Evolutionary conservation across 495 filamentous ascomycete genomes (phyloP).

Genomic region (Alectoria sarmentosa): DNA sequence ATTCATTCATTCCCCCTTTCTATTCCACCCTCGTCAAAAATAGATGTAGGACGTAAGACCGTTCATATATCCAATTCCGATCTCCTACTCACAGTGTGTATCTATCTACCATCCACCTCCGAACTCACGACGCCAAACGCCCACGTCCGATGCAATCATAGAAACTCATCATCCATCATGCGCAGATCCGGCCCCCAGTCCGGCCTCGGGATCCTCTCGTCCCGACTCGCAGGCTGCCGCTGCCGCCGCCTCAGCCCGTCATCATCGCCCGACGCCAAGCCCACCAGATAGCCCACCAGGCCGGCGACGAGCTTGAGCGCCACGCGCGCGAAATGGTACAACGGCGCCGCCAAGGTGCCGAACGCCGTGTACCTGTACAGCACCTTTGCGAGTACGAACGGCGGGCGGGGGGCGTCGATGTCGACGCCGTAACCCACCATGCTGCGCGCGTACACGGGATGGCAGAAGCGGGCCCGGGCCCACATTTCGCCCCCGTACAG

Average conservation of each 20-base stretch:
- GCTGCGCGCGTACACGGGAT: conserved; percentile 41
- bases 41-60: background rate
- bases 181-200: conserved; percentile 23
- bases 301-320: background rate
- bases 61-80: background rate
- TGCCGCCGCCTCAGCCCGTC: background rate
- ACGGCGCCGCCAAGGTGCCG: background rate
- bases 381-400: conserved; percentile 43
- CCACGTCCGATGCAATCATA: conserved; percentile 10
- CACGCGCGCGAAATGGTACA: background rate
- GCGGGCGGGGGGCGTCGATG: conserved; percentile 41
- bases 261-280: conserved; percentile 18
- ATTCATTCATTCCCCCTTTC: too few relatives aligned
- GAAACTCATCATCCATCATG: conserved; percentile 28
- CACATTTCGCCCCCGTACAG: conserved; percentile 55
- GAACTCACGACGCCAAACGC: background rate
- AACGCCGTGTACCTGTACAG: conserved; percentile 32
- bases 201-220: conserved; percentile 19
- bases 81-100: too few relatives aligned
- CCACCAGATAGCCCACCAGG: conserved; percentile 19
- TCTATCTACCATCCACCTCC: background rate
- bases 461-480: conserved; percentile 48
- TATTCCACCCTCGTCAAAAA: background rate
- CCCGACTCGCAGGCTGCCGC: too few relatives aligned
- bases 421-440: conserved; percentile 41